Conservation (phyloP, 2,329 filamentous ascomycete genomes). For the Neocucurbitaria cava region DNA sequence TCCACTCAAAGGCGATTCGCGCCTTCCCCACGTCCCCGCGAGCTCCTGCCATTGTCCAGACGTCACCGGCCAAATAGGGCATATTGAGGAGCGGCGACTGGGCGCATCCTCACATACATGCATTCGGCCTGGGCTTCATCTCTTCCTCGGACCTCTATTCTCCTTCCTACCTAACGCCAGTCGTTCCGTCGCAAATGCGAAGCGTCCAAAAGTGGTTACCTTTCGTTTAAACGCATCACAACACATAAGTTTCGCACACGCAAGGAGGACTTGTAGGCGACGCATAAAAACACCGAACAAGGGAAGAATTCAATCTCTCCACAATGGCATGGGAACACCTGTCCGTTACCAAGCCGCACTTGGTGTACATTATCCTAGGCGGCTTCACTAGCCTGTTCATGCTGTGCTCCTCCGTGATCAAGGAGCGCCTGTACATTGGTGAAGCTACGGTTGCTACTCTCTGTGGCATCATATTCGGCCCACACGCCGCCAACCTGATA, state of each 20-base stretch:
- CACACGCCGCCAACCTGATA: conserved; percentile 82
- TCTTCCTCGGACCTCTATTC: conserved; percentile 24
- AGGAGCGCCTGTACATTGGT: conserved; percentile 97
- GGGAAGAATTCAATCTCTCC: conserved; percentile 11
- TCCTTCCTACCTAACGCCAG: conserved; percentile 24
- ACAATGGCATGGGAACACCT: conserved; percentile 81
- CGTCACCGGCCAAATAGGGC: conserved; percentile 29
- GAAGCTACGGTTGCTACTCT: conserved; percentile 94
- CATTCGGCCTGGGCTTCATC: conserved; percentile 37
- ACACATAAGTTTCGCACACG: too few species aligned
- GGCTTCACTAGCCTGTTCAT: conserved; percentile 98
- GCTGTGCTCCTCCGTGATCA: conserved; percentile 97
- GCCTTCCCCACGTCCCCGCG: conserved; percentile 16
- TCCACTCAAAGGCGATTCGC: background rate
- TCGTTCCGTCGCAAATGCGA: background rate
- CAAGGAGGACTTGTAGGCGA: background rate
- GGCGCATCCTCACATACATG: conserved; percentile 58
- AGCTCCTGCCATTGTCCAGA: conserved; percentile 1
- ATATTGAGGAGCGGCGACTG: conserved; percentile 54
- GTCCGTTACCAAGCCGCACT: conserved; percentile 88
- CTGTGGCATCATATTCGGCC: conserved; percentile 87
- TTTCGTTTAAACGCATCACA: background rate
- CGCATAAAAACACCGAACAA: background rate
- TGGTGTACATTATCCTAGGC: conserved; percentile 98
- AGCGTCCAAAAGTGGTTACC: background rate